phyloP scores from a whole-genome alignment of 768 basidiomycete genomes.

The Mycena indigotica region DNA sequence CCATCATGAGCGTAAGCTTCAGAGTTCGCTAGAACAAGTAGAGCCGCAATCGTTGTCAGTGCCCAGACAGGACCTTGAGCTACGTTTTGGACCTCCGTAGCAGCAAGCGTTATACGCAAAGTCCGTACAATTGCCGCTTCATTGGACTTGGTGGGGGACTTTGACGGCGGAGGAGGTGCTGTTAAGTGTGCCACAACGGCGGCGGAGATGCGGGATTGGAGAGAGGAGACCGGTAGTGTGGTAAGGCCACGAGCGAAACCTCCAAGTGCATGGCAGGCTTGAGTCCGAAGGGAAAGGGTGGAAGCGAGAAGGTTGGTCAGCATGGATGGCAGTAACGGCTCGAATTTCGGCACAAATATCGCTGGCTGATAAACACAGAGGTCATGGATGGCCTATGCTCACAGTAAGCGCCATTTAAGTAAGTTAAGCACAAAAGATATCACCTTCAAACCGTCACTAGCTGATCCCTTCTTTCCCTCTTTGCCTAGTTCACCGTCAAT shows the following conservation, averaged over 20 bases:
- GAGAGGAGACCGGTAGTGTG: constrained; percentile 45
- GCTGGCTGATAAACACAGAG: constrained; percentile 62
- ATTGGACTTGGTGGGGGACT: constrained; percentile 37
- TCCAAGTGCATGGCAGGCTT: constrained; percentile 76
- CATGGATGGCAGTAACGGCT: constrained; percentile 56
- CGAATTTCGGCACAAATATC: constrained; percentile 71
- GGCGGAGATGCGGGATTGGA: constrained; percentile 58
- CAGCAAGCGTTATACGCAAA: constrained; percentile 61
- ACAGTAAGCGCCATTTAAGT: constrained; percentile 1
- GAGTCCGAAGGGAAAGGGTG: constrained; percentile 63
- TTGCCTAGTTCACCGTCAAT: constrained; percentile 85
- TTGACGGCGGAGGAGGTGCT: constrained; percentile 40
- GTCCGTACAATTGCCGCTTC: constrained; percentile 65
- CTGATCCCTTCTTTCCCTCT: constrained; percentile 86
- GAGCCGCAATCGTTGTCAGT: constrained; percentile 62
- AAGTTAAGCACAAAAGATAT: constrained; percentile 10
- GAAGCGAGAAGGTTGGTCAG: constrained; percentile 64
- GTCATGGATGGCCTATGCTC: constrained; percentile 17
- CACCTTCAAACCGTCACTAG: constrained; percentile 78
- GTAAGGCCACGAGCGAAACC: constrained; percentile 63
- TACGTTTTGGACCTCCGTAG: constrained; percentile 56
- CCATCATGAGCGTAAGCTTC: constrained; percentile 47
- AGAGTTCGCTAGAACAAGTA: constrained; percentile 69
- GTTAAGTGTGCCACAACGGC: constrained; percentile 52
- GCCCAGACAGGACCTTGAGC: constrained; percentile 84